phyloP scores from a whole-genome alignment of 2,329 filamentous ascomycete species.

The Sporothrix variecibatus region DNA sequence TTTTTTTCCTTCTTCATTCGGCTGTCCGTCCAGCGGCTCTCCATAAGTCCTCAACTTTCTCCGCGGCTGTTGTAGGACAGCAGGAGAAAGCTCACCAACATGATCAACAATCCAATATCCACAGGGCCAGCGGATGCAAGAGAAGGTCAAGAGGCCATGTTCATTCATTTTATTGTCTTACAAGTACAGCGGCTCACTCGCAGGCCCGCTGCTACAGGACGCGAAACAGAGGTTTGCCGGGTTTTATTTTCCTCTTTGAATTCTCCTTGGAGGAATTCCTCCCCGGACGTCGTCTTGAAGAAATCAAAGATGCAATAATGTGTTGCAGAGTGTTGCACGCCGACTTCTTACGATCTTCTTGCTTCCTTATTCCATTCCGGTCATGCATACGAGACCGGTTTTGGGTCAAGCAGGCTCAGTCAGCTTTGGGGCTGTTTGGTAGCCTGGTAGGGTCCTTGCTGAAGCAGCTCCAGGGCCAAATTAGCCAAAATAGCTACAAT shows the following conservation, averaged over 20 bases:
- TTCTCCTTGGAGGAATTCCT: conserved; percentile 10
- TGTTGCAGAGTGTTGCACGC: background rate
- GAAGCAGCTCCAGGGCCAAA: background rate
- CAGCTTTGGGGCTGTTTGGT: background rate
- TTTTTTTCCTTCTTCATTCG: background rate
- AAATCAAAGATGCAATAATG: background rate
- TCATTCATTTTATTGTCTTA: background rate
- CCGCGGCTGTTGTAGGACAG: background rate
- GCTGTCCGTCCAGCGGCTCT: background rate
- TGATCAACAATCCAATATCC: background rate
- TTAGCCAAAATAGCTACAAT: background rate
- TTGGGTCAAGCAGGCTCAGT: background rate
- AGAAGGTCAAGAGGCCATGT: background rate
- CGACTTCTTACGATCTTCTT: background rate
- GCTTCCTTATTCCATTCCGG: background rate
- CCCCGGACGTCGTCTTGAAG: background rate
- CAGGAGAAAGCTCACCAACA: background rate
- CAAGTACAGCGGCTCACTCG: background rate
- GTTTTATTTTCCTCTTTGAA: conserved; percentile 14
- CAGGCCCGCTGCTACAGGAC: background rate
- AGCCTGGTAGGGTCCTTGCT: background rate
- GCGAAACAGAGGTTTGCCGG: background rate
- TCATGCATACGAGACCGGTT: background rate
- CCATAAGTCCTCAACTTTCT: background rate
- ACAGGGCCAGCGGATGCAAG: background rate